A percentile compares a stretch with the other conserved stretches of the same genome.
Evolutionary conservation across 2,329 filamentous ascomycete genomes (phyloP).

Genomic region (Talaromyces sp.): DNA sequence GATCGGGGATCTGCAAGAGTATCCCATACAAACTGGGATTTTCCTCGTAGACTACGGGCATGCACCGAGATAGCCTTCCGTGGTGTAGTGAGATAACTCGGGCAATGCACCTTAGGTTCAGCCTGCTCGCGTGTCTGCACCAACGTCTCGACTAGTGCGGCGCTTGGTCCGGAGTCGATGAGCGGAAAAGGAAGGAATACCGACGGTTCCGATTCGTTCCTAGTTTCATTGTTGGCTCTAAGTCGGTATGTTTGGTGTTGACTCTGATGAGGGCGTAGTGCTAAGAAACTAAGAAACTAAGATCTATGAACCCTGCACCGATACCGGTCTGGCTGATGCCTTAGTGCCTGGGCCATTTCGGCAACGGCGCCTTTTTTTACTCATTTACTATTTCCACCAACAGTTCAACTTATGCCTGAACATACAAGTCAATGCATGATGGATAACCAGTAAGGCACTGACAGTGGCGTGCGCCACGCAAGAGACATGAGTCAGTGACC

Average conservation of each 20-base stretch:
- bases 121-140: conserved; percentile 1
- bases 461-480: background rate
- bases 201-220: background rate
- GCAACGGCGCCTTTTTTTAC: background rate
- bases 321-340: background rate
- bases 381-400: no score
- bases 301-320: background rate
- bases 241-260: no score
- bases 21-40: background rate
- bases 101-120: background rate
- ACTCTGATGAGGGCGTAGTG: no score
- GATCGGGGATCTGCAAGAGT: background rate
- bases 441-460: background rate
- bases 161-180: background rate
- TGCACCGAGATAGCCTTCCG: background rate
- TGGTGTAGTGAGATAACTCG: background rate
- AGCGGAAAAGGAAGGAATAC: background rate
- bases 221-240: background rate
- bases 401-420: background rate
- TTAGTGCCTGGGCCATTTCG: background rate
- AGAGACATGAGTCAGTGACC: background rate
- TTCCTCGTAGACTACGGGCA: background rate
- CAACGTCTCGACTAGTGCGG: background rate
- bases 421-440: background rate
- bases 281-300: background rate